Percentiles rank a stretch among this genome's conserved stretches.
Conservation (phyloP, 2,329 filamentous ascomycete genomes). For the Cercospora canescens region DNA sequence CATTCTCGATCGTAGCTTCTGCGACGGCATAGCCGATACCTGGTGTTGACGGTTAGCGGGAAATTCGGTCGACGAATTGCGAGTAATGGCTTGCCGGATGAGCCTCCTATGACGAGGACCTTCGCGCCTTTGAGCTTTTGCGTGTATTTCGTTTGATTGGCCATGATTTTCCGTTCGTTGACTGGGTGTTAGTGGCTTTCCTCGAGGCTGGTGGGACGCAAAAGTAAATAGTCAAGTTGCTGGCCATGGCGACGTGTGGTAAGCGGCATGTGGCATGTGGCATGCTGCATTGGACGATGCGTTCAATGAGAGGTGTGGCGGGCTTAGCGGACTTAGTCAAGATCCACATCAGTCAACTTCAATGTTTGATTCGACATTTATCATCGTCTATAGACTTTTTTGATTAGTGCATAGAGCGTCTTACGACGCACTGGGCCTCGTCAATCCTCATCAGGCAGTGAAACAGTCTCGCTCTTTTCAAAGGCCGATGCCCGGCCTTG, state of each 20-base stretch:
- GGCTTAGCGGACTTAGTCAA: not conserved
- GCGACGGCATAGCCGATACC: conserved; percentile 65
- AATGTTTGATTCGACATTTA: not conserved
- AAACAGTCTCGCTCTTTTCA: not conserved
- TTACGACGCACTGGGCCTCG: not conserved
- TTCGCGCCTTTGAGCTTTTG: conserved; percentile 50
- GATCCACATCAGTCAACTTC: not conserved
- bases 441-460: not conserved
- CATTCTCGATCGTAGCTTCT: conserved; percentile 57
- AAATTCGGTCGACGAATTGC: not conserved
- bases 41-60: not conserved
- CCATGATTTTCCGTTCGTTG: conserved; percentile 28
- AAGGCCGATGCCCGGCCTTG: not conserved
- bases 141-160: conserved; percentile 47
- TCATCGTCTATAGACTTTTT: not conserved
- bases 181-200: not conserved
- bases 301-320: not conserved
- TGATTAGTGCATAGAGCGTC: not conserved
- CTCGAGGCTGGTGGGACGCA: not conserved
- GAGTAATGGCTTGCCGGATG: conserved; percentile 34
- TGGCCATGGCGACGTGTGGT: not conserved
- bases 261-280: not conserved
- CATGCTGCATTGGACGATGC: not conserved
- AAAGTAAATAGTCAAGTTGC: not conserved
- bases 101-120: conserved; percentile 64